A percentile compares a stretch with the other conserved stretches of the same genome.
phyloP scores from a whole-genome alignment of 768 basidiomycete species.

The Hebeloma cylindrosporum region DNA sequence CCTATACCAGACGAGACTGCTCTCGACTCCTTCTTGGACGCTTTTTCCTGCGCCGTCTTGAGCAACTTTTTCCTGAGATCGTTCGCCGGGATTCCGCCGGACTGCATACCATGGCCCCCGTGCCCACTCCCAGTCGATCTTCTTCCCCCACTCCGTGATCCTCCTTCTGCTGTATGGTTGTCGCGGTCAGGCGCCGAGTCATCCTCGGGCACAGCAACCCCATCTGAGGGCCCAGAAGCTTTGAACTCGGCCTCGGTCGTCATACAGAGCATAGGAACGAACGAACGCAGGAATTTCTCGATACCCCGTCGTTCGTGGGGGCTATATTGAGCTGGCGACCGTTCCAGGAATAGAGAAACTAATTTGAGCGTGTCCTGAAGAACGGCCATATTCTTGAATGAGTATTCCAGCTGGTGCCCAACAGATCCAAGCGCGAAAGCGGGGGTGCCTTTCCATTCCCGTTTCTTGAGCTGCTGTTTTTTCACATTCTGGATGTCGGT shows the following conservation, averaged over 20 bases:
- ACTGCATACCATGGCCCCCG: conserved; percentile 32
- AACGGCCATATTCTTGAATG: conserved; percentile 74
- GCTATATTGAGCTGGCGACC: conserved; percentile 74
- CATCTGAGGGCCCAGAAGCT: conserved; percentile 55
- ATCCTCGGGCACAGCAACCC: conserved; percentile 37
- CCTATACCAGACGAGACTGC: conserved; percentile 34
- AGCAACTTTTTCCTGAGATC: conserved; percentile 82
- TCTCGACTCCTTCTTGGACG: conserved; percentile 25
- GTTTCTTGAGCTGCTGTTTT: conserved; percentile 51
- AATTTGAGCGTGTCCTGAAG: conserved; percentile 89
- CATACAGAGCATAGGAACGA: conserved; percentile 83
- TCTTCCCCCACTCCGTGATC: conserved; percentile 43
- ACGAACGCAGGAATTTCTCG: conserved; percentile 81
- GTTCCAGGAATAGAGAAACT: conserved; percentile 89
- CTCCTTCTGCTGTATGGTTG: conserved; percentile 29
- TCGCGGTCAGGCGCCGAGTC: conserved; percentile 33
- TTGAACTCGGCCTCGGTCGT: conserved; percentile 67
- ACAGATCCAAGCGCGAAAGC: conserved; percentile 47
- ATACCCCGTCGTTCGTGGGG: conserved; percentile 76
- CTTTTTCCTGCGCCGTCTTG: conserved; percentile 68
- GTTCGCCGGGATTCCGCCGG: conserved; percentile 52
- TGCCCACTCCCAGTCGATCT: conserved; percentile 42
- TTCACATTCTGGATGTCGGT: conserved; percentile 73
- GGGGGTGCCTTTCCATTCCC: conserved; percentile 35
- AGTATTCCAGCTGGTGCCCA: conserved; percentile 76